Conservation (phyloP, 306 rosid genomes). For the Senna siamea region DNA sequence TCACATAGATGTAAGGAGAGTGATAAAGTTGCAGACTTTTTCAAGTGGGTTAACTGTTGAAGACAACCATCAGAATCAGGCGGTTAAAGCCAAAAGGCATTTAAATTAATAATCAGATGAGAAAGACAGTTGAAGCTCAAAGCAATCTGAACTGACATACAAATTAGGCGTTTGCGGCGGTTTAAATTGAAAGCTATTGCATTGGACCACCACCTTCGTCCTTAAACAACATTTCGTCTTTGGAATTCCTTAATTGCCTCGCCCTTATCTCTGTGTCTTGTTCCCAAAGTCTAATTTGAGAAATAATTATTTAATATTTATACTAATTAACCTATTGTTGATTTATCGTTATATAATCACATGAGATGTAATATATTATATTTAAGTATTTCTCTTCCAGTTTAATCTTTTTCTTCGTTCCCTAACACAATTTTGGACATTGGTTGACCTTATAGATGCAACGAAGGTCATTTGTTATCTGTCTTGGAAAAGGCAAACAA, state of each 20-base stretch:
- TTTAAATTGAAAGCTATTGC: neutral
- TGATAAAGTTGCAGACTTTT: neutral
- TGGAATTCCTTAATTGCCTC: neutral
- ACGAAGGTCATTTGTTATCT: no score
- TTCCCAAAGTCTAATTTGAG: no score
- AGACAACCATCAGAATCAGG: neutral
- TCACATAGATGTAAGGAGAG: conserved; percentile 15
- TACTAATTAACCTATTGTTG: no score
- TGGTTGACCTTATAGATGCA: no score
- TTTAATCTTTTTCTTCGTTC: no score
- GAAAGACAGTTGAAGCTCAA: neutral
- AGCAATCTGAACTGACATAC: neutral
- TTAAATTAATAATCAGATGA: neutral
- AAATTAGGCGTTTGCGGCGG: neutral
- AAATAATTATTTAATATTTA: no score
- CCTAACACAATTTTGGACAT: neutral
- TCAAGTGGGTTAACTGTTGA: neutral
- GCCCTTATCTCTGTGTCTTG: neutral
- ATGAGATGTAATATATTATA: no score
- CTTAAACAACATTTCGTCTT: neutral
- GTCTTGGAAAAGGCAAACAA: no score
- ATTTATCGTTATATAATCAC: no score
- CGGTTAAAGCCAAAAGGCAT: neutral
- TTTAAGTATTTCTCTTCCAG: no score
- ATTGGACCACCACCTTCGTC: neutral